Base-by-base conservation (phyloP, 768 basidiomycete species). In the Lentinula sp. region DNA sequence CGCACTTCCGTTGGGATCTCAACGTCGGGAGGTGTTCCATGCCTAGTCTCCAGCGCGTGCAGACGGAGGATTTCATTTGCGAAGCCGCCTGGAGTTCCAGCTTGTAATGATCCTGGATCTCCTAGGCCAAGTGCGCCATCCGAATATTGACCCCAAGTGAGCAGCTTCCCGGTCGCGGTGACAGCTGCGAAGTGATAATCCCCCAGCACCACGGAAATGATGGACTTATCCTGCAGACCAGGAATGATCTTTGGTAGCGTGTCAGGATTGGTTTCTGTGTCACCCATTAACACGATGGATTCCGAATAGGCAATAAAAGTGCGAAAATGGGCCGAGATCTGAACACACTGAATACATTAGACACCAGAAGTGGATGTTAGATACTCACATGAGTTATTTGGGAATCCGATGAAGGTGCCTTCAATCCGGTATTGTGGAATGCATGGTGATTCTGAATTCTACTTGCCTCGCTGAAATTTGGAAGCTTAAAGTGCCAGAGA, bases 111-210 rank as follows among this genome's bases (percentile, higher is more conserved):
- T 9, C 73, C 71, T 0, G 93, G 91, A 70, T 92, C 85, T 3
- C 95, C 94, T 2, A 97, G 79, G 1, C 95, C 95, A 41, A 97
- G 77, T 1, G 94, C 94, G 10, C 95, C 95, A 35, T 74, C 70
- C 20, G 88, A 88, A 72, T 85, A 89, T 28, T 71, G 65, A 15
- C 93, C 93, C 93, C 91, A 95, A 10, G 94, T 91, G 18, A 88
- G 75, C 28, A 94, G 76, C 68, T 86, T 81, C 15, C 95, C 96
- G 23, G 78, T 72, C 42, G 82, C 78, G 2, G 93, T 95, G 66
- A 97, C 76, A 0, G 96, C 95, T 39, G 85, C 91, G 68, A 80
- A 86, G 75, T 98, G 96, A 71, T 95, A 97, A 73, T 98, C 96
- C 5, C 96, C 96, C 55, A 94, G 80, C 13, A 88, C 87, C 59